Evolutionary conservation across 1,284 basidiomycete genomes (phyloP).

Genomic region (Apiotrichum akiyoshidainum): DNA sequence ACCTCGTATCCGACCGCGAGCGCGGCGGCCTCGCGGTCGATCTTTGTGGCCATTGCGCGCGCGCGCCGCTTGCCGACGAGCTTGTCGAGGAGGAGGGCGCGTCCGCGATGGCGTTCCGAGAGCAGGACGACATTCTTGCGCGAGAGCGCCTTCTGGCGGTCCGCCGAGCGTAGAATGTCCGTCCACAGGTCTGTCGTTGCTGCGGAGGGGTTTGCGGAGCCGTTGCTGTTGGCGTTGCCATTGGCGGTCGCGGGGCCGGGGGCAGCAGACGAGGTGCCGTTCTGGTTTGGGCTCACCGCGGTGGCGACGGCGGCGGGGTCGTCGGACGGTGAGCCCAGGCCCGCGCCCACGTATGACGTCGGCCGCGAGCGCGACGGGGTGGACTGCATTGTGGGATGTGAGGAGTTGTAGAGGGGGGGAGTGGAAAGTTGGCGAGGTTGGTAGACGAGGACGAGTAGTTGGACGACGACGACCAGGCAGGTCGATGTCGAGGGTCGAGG

Average conservation of each 20-base stretch:
- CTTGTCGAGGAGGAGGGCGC: slow-evolving; percentile 24
- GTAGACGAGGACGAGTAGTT: no score
- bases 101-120: slow-evolving; percentile 55
- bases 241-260: not conserved
- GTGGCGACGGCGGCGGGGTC: not conserved
- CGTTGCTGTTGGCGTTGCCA: not conserved
- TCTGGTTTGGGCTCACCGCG: not conserved
- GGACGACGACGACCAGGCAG: no score
- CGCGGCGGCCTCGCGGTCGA: slow-evolving; percentile 51
- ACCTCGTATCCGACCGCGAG: slow-evolving; percentile 85
- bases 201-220: not conserved
- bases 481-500: no score
- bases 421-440: no score
- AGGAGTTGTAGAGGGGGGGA: no score
- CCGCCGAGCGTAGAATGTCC: slow-evolving; percentile 81
- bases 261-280: not conserved
- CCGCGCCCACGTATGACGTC: no score
- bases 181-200: slow-evolving; percentile 68
- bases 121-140: slow-evolving; percentile 80
- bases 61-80: slow-evolving; percentile 13
- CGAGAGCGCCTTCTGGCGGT: slow-evolving; percentile 65
- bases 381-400: no score
- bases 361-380: no score
- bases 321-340: no score
- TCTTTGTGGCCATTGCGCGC: not conserved